Base-by-base conservation (phyloP, 371 early-diverging fungal genomes). In the Mucor indicus region DNA sequence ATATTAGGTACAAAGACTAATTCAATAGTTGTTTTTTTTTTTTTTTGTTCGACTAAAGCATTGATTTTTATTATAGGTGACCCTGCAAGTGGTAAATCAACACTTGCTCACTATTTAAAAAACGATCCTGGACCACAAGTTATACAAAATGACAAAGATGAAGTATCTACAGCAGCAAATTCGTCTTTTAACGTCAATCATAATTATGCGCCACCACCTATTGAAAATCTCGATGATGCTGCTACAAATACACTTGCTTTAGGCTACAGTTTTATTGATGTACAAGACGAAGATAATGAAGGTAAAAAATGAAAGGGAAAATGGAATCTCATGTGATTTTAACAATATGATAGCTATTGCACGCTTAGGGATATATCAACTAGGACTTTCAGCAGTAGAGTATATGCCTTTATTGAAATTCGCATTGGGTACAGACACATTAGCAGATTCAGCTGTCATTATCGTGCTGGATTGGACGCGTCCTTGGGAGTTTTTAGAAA, bases 391-490 rank as follows among this genome's bases (percentile, higher is more conserved):
- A 32, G 75, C 87, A 42, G 64, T 79, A 11, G 79, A 84, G 46
- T 92, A 89, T 48, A 74, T 83, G 47, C 80, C 85, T 30, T 70
- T 94, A 46, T 65, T 94, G 17, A 79, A 78, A 46, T 86, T 89
- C 55, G 89, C 88, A n/a, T 65, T 93, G 40, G 81, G 79, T 50
- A 64, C 80, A 16, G 74, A 81, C 21, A 80, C 87, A 7, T 63
- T 91, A 32, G 57, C 77, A 0, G 82, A 85, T 60, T 70, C 87
- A 2, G 69, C 84, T 10, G 87, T 87, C 1, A 68, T 94, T 10
- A 74, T 96, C 36, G 85, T 86, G 31, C 68, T 97, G 44, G 96
- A 95, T 64, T 97, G 97, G 97, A 78, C 86, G 27, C 78, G 79
- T 63, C 97, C 97, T 15, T 94, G 94, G 93, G 71, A 66, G 31